Percentiles rank a stretch among this genome's conserved stretches.
phyloP scores from a whole-genome alignment of 75 land plant genomes.

The Picea glauca region DNA sequence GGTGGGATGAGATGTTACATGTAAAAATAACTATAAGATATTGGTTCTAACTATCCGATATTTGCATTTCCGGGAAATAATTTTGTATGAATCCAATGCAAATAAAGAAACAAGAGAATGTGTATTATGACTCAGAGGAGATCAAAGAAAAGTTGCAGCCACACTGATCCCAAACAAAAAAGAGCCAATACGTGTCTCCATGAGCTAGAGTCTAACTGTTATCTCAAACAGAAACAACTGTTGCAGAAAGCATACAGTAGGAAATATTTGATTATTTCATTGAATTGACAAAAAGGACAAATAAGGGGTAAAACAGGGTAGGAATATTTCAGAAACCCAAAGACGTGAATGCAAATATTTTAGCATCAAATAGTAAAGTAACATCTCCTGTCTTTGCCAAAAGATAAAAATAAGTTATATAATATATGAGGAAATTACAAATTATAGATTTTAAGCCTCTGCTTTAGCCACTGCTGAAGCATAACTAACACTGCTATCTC shows the following conservation, averaged over 20 bases:
- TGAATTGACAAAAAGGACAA: background rate
- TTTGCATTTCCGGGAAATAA: too few relatives aligned
- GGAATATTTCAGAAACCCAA: background rate
- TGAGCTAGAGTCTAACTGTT: background rate
- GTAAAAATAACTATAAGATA: too few relatives aligned
- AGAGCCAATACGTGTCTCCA: background rate
- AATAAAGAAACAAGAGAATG: too few relatives aligned
- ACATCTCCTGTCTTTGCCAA: background rate
- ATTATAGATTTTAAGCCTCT: constrained; percentile 9
- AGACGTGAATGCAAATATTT: background rate
- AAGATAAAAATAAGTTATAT: background rate
- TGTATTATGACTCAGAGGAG: background rate
- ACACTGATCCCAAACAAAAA: background rate
- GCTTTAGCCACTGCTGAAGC: constrained; percentile 88
- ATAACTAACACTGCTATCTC: constrained; percentile 98
- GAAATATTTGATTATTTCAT: too few relatives aligned
- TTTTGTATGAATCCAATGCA: too few relatives aligned
- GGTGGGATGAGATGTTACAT: too few relatives aligned
- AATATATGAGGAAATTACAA: background rate
- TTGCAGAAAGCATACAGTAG: background rate
- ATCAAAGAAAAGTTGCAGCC: background rate
- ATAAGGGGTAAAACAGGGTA: background rate
- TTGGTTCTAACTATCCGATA: too few relatives aligned
- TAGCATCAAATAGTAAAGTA: background rate
- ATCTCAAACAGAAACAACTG: background rate